phyloP scores from a whole-genome alignment of 2,329 filamentous ascomycete genomes.

The Aspergillus amoenus region DNA sequence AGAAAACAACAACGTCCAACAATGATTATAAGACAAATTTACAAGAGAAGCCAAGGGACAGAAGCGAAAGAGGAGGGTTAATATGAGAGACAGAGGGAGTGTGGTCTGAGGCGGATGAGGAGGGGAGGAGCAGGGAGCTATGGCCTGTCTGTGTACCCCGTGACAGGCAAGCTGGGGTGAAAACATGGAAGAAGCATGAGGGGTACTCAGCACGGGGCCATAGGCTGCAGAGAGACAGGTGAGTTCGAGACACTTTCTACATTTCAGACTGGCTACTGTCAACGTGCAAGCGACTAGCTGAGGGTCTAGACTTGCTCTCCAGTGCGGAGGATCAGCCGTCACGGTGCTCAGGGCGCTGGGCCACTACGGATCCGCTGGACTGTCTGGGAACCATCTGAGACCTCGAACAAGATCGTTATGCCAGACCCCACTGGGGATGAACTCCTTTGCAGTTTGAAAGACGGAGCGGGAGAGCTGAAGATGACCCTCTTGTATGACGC shows the following conservation, averaged over 20 bases:
- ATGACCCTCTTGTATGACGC: constrained; percentile 4
- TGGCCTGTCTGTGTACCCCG: constrained; percentile 13
- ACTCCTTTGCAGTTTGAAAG: too few species aligned
- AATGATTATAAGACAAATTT: background rate
- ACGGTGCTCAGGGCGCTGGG: background rate
- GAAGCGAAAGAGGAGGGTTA: background rate
- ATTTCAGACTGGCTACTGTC: background rate
- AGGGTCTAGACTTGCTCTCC: constrained; percentile 3
- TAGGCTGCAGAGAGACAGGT: constrained; percentile 2
- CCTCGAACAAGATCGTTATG: too few species aligned
- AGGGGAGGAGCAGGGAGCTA: constrained; percentile 3
- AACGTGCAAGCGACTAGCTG: background rate
- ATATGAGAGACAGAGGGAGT: background rate
- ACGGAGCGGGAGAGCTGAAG: background rate
- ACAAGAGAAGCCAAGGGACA: background rate
- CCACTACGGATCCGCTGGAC: too few species aligned
- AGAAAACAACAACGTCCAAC: background rate
- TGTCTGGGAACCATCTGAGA: too few species aligned
- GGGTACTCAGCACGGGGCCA: constrained; percentile 10
- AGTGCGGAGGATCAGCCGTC: constrained; percentile 2
- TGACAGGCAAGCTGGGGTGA: constrained; percentile 16
- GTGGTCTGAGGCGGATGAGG: background rate
- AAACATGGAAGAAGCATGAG: constrained; percentile 14
- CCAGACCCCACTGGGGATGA: background rate
- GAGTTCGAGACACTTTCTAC: constrained; percentile 5